phyloP scores from a whole-genome alignment of 208 protist species.

The Porcisia deanei region DNA sequence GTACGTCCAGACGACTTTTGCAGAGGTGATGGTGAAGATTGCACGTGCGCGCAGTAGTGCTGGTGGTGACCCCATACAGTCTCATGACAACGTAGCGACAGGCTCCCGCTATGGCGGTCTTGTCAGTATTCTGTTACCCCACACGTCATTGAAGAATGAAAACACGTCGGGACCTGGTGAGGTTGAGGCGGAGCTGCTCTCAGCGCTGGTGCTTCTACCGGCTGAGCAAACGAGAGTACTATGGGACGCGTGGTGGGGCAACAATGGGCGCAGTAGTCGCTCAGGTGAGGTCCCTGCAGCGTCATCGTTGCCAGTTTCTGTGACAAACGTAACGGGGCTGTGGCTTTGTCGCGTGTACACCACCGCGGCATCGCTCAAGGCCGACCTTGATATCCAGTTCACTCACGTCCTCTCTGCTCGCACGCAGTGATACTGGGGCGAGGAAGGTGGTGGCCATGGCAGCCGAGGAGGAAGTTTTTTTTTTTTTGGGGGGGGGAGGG shows the following conservation, averaged over 20 bases:
- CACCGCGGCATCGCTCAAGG: constrained; percentile 8
- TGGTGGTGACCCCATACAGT: neutral
- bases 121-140: constrained; percentile 20
- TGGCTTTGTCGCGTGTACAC: constrained; percentile 22
- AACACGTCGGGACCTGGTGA: neutral
- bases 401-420: constrained; percentile 1
- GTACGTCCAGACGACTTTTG: constrained; percentile 25
- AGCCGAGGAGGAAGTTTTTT: neutral
- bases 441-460: neutral
- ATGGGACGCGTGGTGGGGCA: constrained; percentile 30
- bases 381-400: constrained; percentile 22
- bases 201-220: constrained; percentile 17
- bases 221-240: constrained; percentile 12
- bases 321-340: constrained; percentile 18
- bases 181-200: constrained; percentile 29
- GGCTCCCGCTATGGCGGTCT: constrained; percentile 12
- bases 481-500: neutral
- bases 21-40: constrained; percentile 13
- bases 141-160: neutral
- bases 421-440: constrained; percentile 3
- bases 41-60: neutral
- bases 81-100: neutral
- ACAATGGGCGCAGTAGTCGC: neutral
- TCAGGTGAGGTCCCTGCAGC: neutral
- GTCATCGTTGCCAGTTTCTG: constrained; percentile 1